Percentiles rank a stretch among this genome's conserved stretches.
phyloP scores from a whole-genome alignment of 495 filamentous ascomycete species.

The Jackrogersella multiformis region DNA sequence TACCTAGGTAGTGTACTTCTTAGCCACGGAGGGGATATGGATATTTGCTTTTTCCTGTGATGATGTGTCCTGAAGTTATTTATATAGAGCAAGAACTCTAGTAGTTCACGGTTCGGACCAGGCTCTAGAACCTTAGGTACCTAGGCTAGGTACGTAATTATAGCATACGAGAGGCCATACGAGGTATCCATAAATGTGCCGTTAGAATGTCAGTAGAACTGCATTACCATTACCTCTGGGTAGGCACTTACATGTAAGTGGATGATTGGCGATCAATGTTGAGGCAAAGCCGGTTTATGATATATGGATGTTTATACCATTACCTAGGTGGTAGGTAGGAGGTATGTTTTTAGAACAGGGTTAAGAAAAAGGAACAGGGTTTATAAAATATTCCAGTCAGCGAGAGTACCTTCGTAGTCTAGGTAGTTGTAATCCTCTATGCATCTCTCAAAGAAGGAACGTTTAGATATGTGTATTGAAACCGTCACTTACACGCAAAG shows the following conservation, averaged over 20 bases:
- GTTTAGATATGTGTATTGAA: not conserved
- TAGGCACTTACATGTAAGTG: not conserved
- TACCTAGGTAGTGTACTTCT: too few relatives aligned
- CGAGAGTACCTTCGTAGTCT: too few relatives aligned
- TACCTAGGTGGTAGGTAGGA: not conserved
- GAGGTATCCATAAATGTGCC: not conserved
- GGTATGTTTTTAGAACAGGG: not conserved
- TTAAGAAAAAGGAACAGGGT: too few relatives aligned
- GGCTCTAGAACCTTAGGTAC: not conserved
- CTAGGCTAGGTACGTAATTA: not conserved
- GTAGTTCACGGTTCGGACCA: not conserved
- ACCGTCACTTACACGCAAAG: not conserved
- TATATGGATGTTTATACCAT: too few relatives aligned
- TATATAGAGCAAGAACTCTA: too few relatives aligned
- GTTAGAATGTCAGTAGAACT: too few relatives aligned
- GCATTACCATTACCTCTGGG: too few relatives aligned
- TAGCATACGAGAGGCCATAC: not conserved
- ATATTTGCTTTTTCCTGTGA: conserved; percentile 13
- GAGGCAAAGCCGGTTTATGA: not conserved
- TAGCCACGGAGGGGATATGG: too few relatives aligned
- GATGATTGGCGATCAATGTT: not conserved
- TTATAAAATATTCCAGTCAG: too few relatives aligned
- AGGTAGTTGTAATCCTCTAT: not conserved
- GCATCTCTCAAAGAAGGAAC: not conserved
- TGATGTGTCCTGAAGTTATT: not conserved